These are phyloP conservation scores for Bolboschoenus planiculmis DNA, from an alignment of 176 grass and related monocot genomes.

Conservation along the genomic window DNA sequence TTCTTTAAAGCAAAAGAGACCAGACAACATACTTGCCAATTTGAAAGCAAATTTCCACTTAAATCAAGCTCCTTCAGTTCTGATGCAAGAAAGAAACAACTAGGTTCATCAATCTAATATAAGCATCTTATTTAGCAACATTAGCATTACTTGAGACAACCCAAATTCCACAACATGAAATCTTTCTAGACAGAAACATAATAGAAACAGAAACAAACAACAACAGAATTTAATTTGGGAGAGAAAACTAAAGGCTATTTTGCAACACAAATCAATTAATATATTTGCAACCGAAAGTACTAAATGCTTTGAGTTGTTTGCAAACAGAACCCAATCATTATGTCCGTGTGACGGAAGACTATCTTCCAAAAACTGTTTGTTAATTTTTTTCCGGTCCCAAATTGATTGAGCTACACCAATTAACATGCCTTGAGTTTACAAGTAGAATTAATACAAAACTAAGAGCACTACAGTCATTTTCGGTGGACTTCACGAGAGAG, in stretches of 20 bases:
- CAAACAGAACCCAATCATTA: not conserved
- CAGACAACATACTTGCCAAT: constrained; percentile 61
- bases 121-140: not conserved
- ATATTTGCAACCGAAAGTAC: not conserved
- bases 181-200: not conserved
- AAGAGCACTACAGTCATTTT: not conserved
- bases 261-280: not conserved
- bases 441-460: not conserved
- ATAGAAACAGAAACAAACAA: not conserved
- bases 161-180: not conserved
- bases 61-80: constrained; percentile 85
- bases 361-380: not conserved
- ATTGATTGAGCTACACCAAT: not conserved
- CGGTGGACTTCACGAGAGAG: not conserved
- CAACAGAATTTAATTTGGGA: not conserved
- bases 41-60: constrained; percentile 84
- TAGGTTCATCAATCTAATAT: not conserved
- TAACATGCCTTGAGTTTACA: not conserved
- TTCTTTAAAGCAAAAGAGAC: not conserved
- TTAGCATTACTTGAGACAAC: not conserved
- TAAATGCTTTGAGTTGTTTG: not conserved
- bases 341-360: not conserved
- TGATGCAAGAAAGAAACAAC: constrained; percentile 39
- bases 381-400: not conserved
- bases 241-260: not conserved